Percentiles rank a stretch among this genome's conserved stretches.
Conservation (phyloP, 2,329 filamentous ascomycete genomes). For the Stemphylium beticola region DNA sequence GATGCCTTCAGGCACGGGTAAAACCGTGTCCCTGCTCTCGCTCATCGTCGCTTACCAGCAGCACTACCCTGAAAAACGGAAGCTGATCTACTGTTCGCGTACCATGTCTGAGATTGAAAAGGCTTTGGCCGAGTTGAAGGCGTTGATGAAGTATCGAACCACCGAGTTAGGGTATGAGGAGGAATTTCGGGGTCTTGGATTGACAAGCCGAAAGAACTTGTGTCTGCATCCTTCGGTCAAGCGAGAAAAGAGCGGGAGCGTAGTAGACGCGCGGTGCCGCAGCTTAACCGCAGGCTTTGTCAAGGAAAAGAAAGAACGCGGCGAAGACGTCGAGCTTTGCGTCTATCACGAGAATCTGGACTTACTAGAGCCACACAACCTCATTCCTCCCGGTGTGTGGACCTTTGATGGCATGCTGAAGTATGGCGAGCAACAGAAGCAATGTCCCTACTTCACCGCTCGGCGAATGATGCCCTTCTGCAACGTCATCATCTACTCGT, state of each 20-base stretch:
- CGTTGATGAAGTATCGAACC: constrained; percentile 91
- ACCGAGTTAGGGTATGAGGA: constrained; percentile 89
- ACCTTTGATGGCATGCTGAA: constrained; percentile 86
- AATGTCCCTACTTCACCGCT: constrained; percentile 96
- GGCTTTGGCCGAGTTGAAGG: constrained; percentile 87
- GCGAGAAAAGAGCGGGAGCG: constrained; percentile 89
- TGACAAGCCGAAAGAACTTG: constrained; percentile 96
- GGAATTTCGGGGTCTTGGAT: constrained; percentile 87
- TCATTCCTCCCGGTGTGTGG: constrained; percentile 94
- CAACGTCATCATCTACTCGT: constrained; percentile 99
- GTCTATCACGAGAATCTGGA: constrained; percentile 98
- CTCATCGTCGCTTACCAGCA: constrained; percentile 97
- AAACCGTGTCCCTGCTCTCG: constrained; percentile 93
- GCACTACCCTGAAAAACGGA: constrained; percentile 88
- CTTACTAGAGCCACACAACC: constrained; percentile 89
- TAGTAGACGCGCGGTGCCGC: constrained; percentile 95
- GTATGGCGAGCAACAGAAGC: constrained; percentile 94
- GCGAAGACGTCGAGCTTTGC: constrained; percentile 92
- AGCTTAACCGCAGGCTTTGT: constrained; percentile 96
- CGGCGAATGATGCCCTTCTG: constrained; percentile 99
- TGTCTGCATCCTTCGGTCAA: constrained; percentile 97
- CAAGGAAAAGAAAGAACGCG: constrained; percentile 94
- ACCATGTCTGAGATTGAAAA: constrained; percentile 99
- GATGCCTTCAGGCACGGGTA: constrained; percentile 98
- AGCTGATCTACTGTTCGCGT: constrained; percentile 98